Evolutionary conservation across 345 rosid species (phyloP), one percentile per base, ranked within the genome.

Genomic region (Lepidium aucheri): DNA sequence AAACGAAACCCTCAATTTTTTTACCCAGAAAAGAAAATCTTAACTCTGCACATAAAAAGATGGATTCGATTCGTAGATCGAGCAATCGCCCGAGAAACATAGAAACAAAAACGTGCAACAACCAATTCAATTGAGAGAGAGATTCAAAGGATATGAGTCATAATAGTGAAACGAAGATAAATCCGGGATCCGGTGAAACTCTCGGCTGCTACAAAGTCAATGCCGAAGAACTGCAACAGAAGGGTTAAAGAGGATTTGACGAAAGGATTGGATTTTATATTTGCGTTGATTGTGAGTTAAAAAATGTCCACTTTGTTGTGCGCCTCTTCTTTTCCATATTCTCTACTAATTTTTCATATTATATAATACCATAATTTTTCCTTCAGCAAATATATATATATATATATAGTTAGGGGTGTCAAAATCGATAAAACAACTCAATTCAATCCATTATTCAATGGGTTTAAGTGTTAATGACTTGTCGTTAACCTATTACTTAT

Each of bases 111-210:
- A 45, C 3, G 32, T 28, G 6, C 2, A 43, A 46, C 12, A 33
- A 60, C 0, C 17, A 12, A 71, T 8, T n/a, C 22, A 47, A 46
- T 15, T 4, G 52, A 47, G 15, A 15, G 55, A 53, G 39, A 38
- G 22, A 20, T 63, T 14, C 20, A 20, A 66, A 73, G 76, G 76
- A 73, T 73, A 73, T 73, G 76, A 73, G 76, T 73, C 76, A 73
- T 73, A 47, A 73, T 73, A 47, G 47, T 58, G 66, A 51, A 53
- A 41, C 63, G 50, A 45, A 22, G 74, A 60, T 30, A 4, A 15
- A 63, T 45, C 35, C 20, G 72, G 41, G 70, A 56, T 36, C 45
- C 45, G 32, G 33, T 36, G 44, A 18, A 13, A 12, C 2, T 17
- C 36, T 15, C 6, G 24, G 15, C 22, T 33, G 20, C 32, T 1